Percentiles rank a stretch among this genome's conserved stretches.
These are phyloP conservation scores for Monilinia fructicola DNA, from an alignment of 2,329 filamentous ascomycete species.

Conservation along the genomic window DNA sequence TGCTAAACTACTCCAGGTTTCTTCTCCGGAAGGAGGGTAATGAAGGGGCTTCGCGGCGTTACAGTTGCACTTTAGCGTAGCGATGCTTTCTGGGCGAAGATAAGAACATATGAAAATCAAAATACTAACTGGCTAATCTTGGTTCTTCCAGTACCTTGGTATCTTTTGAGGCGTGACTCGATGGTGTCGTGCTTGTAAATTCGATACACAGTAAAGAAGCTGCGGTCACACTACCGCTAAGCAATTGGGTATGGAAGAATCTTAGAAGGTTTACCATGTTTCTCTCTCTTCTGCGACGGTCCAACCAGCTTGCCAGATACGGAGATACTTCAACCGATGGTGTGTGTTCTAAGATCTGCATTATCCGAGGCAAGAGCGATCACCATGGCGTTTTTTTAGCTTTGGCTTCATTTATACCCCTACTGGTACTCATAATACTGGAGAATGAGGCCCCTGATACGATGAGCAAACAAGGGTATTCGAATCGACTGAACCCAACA, in stretches of 20 bases:
- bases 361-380: slow-evolving; percentile 38
- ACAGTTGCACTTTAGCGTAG: slow-evolving; percentile 17
- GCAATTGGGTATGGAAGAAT: slow-evolving; percentile 17
- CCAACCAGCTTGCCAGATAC: slow-evolving; percentile 33
- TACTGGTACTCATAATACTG: slow-evolving; percentile 26
- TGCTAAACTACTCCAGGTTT: slow-evolving; percentile 24
- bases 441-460: slow-evolving; percentile 29
- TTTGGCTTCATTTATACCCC: slow-evolving; percentile 29
- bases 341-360: slow-evolving; percentile 32
- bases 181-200: slow-evolving; percentile 1
- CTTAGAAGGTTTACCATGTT: slow-evolving; percentile 22
- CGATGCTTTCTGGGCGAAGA: not conserved
- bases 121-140: not conserved
- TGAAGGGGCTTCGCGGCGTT: slow-evolving; percentile 25
- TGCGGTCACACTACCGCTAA: slow-evolving; percentile 17
- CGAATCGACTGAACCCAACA: slow-evolving; percentile 34
- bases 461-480: slow-evolving; percentile 30
- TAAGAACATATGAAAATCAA: not conserved
- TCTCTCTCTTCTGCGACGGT: slow-evolving; percentile 20
- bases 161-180: not conserved
- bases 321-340: slow-evolving; percentile 26
- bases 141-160: not conserved
- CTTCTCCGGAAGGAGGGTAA: slow-evolving; percentile 21
- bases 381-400: slow-evolving; percentile 38
- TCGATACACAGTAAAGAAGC: slow-evolving; percentile 4